These are phyloP conservation scores for Volvox reticuliferus DNA, from an alignment of 139 green algal species.

Conservation along the genomic window DNA sequence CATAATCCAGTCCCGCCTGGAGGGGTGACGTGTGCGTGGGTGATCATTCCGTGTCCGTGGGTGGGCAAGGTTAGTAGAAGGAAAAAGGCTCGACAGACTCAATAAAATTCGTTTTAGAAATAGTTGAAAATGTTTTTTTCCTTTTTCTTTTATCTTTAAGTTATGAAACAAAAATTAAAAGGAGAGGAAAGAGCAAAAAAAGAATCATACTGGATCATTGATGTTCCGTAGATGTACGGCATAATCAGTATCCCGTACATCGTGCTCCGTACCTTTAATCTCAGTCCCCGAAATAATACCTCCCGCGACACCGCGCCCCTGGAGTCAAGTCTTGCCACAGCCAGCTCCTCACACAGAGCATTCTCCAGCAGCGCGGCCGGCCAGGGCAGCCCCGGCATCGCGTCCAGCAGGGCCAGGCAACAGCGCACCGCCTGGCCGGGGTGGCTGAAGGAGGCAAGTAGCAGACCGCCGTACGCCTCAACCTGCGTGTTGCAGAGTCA, in stretches of 20 bases:
- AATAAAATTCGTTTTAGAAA: too few species aligned
- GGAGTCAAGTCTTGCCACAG: background rate
- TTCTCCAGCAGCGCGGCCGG: constrained; percentile 26
- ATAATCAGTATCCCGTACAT: too few species aligned
- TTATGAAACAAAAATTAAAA: too few species aligned
- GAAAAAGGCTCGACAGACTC: too few species aligned
- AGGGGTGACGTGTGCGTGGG: background rate
- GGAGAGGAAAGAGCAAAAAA: too few species aligned
- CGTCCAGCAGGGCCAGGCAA: background rate
- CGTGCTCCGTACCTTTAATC: constrained; percentile 24
- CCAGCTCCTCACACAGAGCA: constrained; percentile 37
- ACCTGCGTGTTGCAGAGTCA: background rate
- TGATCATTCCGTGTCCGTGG: too few species aligned
- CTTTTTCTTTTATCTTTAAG: too few species aligned
- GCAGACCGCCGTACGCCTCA: constrained; percentile 11
- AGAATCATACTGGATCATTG: too few species aligned
- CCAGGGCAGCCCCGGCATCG: constrained; percentile 7
- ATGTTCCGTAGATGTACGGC: too few species aligned
- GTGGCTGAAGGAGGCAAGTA: constrained; percentile 15
- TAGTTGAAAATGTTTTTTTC: too few species aligned
- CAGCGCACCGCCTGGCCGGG: background rate
- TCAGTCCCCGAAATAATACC: constrained; percentile 22
- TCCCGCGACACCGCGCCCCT: background rate
- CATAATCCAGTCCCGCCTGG: background rate
- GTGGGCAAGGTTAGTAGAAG: too few species aligned